These are phyloP conservation scores for Alternaria incomplexa DNA, from an alignment of 2,329 filamentous ascomycete genomes.

Conservation along the genomic window DNA sequence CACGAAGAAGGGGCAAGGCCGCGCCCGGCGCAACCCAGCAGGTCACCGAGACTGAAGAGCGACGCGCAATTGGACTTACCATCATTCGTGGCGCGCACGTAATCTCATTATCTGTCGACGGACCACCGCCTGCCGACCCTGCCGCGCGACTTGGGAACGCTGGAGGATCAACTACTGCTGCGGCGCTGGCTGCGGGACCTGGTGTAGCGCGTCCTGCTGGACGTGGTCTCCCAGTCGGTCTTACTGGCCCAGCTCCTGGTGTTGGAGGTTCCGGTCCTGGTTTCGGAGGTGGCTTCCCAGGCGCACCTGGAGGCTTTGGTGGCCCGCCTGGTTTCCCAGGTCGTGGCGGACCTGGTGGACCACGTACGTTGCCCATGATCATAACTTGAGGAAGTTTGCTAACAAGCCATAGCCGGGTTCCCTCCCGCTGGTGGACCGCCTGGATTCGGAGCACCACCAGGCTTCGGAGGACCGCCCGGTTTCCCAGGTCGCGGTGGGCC, in stretches of 20 bases:
- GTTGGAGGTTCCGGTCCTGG: constrained; percentile 79
- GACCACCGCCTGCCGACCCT: constrained; percentile 91
- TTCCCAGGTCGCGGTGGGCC: constrained; percentile 36
- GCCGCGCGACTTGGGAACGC: constrained; percentile 84
- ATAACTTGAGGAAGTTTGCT: constrained; percentile 14
- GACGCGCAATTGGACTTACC: constrained; percentile 92
- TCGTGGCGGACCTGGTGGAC: constrained; percentile 48
- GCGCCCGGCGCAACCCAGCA: constrained; percentile 68
- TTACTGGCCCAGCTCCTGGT: constrained; percentile 88
- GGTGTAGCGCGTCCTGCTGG: constrained; percentile 92
- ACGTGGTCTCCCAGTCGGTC: constrained; percentile 79
- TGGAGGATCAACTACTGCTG: constrained; percentile 67
- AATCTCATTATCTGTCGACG: constrained; percentile 93
- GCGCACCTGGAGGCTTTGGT: constrained; percentile 45
- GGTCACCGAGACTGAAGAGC: constrained; percentile 89
- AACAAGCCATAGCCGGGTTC: constrained; percentile 41
- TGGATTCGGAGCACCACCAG: constrained; percentile 40
- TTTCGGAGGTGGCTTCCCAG: constrained; percentile 54
- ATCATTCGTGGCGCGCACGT: constrained; percentile 96
- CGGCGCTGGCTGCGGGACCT: constrained; percentile 74
- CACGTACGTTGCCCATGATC: constrained; percentile 32
- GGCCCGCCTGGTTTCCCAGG: constrained; percentile 42
- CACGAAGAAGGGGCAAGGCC: constrained; percentile 63
- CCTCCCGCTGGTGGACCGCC: constrained; percentile 61
- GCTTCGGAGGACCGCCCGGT: constrained; percentile 29